Percentiles rank a stretch among this genome's conserved stretches.
These are phyloP conservation scores for Diaporthe humulicola DNA, from an alignment of 2,329 filamentous ascomycete species.

Conservation along the genomic window DNA sequence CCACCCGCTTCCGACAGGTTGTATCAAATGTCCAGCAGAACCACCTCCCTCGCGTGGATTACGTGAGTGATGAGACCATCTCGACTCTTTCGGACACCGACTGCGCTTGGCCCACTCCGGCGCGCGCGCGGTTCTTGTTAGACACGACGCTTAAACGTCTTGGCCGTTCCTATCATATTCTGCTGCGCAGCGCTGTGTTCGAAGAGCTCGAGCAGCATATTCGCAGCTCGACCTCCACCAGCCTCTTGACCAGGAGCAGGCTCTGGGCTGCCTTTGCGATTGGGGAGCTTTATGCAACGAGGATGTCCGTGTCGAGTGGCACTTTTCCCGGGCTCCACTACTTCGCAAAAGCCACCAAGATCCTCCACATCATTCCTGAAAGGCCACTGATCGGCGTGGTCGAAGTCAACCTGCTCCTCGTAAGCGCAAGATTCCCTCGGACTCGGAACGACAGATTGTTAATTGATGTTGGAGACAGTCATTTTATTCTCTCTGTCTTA, in stretches of 20 bases:
- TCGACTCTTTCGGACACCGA: neutral
- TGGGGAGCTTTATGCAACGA: slow-evolving; percentile 2
- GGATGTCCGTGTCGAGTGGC: neutral
- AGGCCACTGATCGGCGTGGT: neutral
- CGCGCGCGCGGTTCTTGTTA: neutral
- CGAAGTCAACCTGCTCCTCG: slow-evolving; percentile 7
- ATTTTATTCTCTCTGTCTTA: slow-evolving; percentile 3
- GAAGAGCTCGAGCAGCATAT: slow-evolving; percentile 10
- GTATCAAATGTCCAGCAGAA: neutral
- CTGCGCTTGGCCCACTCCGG: slow-evolving; percentile 5
- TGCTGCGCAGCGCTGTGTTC: neutral
- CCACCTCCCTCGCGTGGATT: neutral
- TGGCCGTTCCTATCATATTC: neutral
- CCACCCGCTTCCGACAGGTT: neutral
- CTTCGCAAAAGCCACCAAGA: neutral
- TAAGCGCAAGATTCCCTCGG: neutral
- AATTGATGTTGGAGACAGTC: neutral
- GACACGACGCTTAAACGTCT: slow-evolving; percentile 3
- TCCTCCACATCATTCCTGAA: neutral
- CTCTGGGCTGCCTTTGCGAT: slow-evolving; percentile 10
- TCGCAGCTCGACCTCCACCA: neutral
- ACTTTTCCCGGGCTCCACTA: slow-evolving; percentile 6
- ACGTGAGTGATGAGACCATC: neutral
- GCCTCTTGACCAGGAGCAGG: slow-evolving; percentile 6
- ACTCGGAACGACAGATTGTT: fast-evolving